These are phyloP conservation scores for Nakazawaea peltata DNA, from an alignment of 805 yeast genomes.

Conservation along the genomic window DNA sequence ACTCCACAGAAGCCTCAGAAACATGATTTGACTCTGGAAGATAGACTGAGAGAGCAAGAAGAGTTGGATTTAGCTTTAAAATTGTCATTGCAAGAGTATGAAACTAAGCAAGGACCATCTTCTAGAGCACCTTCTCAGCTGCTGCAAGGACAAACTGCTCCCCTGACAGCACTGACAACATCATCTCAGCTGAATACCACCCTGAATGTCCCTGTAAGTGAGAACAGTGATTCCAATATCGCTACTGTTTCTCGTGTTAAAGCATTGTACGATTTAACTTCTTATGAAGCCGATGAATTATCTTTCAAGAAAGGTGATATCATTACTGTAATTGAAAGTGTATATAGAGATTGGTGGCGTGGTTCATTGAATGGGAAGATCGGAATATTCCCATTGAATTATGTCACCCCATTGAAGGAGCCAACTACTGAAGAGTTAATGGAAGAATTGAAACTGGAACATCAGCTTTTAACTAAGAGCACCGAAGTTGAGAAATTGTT, in stretches of 20 bases:
- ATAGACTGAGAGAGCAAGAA: conserved; percentile 58
- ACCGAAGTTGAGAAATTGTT: conserved; percentile 65
- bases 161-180: conserved; percentile 11
- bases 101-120: conserved; percentile 24
- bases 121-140: conserved; percentile 7
- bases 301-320: conserved; percentile 84
- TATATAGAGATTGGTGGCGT: conserved; percentile 92
- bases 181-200: conserved; percentile 7
- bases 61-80: conserved; percentile 72
- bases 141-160: conserved; percentile 14
- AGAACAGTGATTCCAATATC: conserved; percentile 15
- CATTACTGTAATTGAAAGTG: conserved; percentile 79
- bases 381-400: conserved; percentile 90
- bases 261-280: conserved; percentile 75
- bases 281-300: conserved; percentile 80
- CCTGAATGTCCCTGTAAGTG: conserved; percentile 12
- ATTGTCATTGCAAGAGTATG: conserved; percentile 60
- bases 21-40: conserved; percentile 34
- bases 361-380: conserved; percentile 75
- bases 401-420: conserved; percentile 72
- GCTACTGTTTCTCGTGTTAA: conserved; percentile 56
- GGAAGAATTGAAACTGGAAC: conserved; percentile 42
- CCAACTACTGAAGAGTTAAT: conserved; percentile 54
- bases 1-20: conserved; percentile 56
- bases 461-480: conserved; percentile 40